A percentile compares a stretch with the other conserved stretches of the same genome.
Evolutionary conservation across 257 asterid genomes (phyloP).

Genomic region (Nicotiana knightiana): DNA sequence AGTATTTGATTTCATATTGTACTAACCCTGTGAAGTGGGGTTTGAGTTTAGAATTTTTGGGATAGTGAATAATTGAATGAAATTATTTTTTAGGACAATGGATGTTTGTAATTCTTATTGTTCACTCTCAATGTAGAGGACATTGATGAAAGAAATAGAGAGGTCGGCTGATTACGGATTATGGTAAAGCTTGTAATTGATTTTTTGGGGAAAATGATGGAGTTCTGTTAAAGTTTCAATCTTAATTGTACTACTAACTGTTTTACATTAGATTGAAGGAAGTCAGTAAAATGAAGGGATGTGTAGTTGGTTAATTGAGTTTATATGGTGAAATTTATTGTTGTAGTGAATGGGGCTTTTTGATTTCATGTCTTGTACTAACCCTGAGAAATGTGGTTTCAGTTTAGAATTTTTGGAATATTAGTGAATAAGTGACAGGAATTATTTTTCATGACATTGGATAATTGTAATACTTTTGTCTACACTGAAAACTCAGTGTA

Average conservation of each 20-base stretch:
- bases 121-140: not conserved
- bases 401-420: not conserved
- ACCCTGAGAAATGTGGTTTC: not conserved
- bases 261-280: not conserved
- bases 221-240: not conserved
- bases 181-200: not conserved
- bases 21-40: not conserved
- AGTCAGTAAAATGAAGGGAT: not conserved
- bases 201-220: not conserved
- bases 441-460: not conserved
- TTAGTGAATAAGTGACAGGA: not conserved
- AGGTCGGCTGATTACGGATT: too few species aligned
- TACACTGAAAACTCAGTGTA: not conserved
- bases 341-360: not conserved
- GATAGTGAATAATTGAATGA: not conserved
- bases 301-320: not conserved
- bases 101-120: not conserved
- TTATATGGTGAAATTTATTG: not conserved
- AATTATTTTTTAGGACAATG: not conserved
- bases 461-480: not conserved
- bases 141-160: not conserved
- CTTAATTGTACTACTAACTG: not conserved
- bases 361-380: not conserved
- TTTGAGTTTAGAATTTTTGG: not conserved
- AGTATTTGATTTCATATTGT: not conserved